Evolutionary conservation across 768 basidiomycete genomes (phyloP).

Genomic region (Tubosaeta brunneosetosa): DNA sequence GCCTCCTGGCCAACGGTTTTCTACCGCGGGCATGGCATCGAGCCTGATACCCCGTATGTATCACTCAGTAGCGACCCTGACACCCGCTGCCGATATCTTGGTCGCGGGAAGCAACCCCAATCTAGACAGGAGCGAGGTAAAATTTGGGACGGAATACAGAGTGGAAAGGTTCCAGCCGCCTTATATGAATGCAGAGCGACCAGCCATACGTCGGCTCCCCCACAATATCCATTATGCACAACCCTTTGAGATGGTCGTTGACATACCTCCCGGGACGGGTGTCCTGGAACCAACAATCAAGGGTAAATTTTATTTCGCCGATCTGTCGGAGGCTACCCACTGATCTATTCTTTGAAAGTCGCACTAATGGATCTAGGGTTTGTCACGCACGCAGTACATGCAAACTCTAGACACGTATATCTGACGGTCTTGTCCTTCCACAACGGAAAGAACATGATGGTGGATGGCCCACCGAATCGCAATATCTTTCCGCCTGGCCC

Average conservation of each 20-base stretch:
- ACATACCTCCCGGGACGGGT: constrained; percentile 34
- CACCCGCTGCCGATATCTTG: constrained; percentile 67
- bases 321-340: background rate
- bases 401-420: constrained; percentile 73
- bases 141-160: constrained; percentile 82
- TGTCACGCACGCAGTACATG: constrained; percentile 72
- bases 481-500: constrained; percentile 77
- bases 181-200: constrained; percentile 65
- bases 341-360: constrained; percentile 38
- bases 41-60: constrained; percentile 73
- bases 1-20: constrained; percentile 54
- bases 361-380: constrained; percentile 79
- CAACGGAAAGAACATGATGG: constrained; percentile 43
- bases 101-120: constrained; percentile 85
- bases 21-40: constrained; percentile 49
- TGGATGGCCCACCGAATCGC: constrained; percentile 62
- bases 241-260: constrained; percentile 43
- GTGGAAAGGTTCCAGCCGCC: constrained; percentile 84
- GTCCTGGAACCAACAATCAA: constrained; percentile 40
- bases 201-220: constrained; percentile 38
- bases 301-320: constrained; percentile 33
- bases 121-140: constrained; percentile 64
- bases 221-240: constrained; percentile 42
- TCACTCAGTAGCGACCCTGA: constrained; percentile 79
- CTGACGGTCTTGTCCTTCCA: constrained; percentile 44